phyloP scores from a whole-genome alignment of 306 rosid genomes.

The Geum urbanum region DNA sequence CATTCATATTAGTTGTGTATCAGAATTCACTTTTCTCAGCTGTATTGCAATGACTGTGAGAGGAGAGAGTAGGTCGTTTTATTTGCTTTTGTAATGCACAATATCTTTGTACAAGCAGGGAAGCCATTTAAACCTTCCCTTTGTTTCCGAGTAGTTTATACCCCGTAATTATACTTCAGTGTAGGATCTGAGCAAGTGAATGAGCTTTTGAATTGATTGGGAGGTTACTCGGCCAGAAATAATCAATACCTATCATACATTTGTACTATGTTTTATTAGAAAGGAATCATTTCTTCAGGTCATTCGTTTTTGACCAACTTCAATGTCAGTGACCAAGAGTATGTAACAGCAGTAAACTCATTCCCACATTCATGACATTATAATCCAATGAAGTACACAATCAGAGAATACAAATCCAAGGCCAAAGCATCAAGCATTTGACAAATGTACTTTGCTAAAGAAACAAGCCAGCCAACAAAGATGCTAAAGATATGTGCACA shows the following conservation, averaged over 20 bases:
- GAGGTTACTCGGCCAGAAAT: neutral
- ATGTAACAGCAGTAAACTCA: neutral
- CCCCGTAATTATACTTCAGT: neutral
- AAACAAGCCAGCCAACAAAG: neutral
- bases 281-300: too few species aligned
- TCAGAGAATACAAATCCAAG: neutral
- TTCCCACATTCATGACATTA: neutral
- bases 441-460: neutral
- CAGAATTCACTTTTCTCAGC: slow-evolving; percentile 1
- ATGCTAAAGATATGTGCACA: slow-evolving; percentile 20
- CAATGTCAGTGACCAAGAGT: neutral
- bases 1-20: neutral
- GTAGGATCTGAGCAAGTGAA: slow-evolving; percentile 1
- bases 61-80: neutral
- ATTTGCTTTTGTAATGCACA: neutral
- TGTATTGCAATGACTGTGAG: neutral
- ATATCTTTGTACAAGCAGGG: neutral
- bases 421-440: neutral
- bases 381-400: neutral
- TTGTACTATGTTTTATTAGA: neutral
- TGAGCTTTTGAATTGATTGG: neutral
- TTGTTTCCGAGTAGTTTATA: too few species aligned
- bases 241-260: neutral
- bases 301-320: too few species aligned
- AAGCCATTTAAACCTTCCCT: neutral